phyloP scores from a whole-genome alignment of 768 basidiomycete species.

The Macrolepiota dolichaula region DNA sequence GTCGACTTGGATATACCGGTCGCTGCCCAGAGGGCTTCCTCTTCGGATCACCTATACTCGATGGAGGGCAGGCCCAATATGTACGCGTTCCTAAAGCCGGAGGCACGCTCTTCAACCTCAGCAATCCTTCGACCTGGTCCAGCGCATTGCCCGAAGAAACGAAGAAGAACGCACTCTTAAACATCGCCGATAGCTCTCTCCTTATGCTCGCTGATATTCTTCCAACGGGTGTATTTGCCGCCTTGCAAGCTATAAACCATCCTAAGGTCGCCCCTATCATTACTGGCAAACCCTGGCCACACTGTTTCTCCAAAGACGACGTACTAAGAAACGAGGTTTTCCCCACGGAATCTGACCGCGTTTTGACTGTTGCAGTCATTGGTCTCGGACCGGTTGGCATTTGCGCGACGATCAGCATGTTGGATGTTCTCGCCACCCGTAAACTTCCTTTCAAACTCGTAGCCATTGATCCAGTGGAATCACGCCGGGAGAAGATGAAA shows the following conservation, averaged over 20 bases:
- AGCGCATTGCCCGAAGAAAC: constrained; percentile 31
- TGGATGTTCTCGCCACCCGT: constrained; percentile 53
- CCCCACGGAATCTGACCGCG: constrained; percentile 43
- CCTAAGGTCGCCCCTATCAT: constrained; percentile 64
- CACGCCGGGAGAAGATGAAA: constrained; percentile 56
- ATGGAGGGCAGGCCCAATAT: constrained; percentile 79
- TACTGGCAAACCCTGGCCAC: constrained; percentile 58
- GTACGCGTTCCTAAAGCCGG: constrained; percentile 78
- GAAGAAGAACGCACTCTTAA: constrained; percentile 34
- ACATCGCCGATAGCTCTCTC: constrained; percentile 60
- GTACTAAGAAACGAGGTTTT: constrained; percentile 24
- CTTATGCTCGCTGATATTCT: constrained; percentile 76
- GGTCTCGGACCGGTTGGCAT: constrained; percentile 81
- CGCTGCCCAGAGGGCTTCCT: constrained; percentile 59
- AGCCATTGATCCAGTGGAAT: constrained; percentile 58
- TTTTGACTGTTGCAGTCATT: constrained; percentile 61
- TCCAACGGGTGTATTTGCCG: constrained; percentile 78
- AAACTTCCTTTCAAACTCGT: constrained; percentile 51
- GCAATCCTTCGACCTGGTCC: constrained; percentile 43
- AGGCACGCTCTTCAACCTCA: constrained; percentile 69
- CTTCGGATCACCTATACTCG: constrained; percentile 64
- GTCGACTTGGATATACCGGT: constrained; percentile 69
- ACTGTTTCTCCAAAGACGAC: constrained; percentile 29
- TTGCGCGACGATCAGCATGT: constrained; percentile 60
- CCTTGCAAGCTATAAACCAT: constrained; percentile 67